Conservation (phyloP, 345 rosid genomes). For the Ceriops zippeliana region DNA sequence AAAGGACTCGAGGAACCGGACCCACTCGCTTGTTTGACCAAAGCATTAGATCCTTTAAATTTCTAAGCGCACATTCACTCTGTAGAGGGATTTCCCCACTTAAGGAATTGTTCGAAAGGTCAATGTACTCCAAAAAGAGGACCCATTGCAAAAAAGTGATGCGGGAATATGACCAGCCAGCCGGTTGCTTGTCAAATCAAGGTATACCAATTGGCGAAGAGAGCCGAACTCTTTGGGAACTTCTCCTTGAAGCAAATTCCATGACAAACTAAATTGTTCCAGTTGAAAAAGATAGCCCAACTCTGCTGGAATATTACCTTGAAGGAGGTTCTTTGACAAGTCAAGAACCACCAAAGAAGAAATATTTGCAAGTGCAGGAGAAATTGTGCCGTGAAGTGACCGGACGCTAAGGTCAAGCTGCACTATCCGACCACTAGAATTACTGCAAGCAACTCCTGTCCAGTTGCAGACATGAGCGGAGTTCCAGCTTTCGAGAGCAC, state of each 20-base stretch:
- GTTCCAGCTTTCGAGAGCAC: constrained; percentile 51
- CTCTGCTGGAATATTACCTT: constrained; percentile 60
- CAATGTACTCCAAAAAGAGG: constrained; percentile 54
- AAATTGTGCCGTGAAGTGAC: constrained; percentile 58
- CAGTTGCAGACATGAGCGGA: constrained; percentile 63
- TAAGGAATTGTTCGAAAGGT: constrained; percentile 76
- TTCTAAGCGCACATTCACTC: constrained; percentile 44
- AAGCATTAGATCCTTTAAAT: constrained; percentile 62
- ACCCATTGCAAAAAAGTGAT: constrained; percentile 57
- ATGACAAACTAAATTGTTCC: constrained; percentile 53
- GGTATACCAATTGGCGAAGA: constrained; percentile 45
- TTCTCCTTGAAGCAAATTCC: constrained; percentile 62
- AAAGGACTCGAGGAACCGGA: constrained; percentile 49
- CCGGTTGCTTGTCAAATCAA: constrained; percentile 56
- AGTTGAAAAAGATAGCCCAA: constrained; percentile 52
- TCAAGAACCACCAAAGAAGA: constrained; percentile 63
- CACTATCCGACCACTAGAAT: constrained; percentile 34
- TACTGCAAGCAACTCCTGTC: constrained; percentile 67
- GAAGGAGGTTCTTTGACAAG: constrained; percentile 65
- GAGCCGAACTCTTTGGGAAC: constrained; percentile 58
- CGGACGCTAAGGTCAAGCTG: constrained; percentile 55
- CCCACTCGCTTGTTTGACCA: constrained; percentile 78
- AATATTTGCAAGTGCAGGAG: constrained; percentile 56
- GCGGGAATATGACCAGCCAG: constrained; percentile 55
- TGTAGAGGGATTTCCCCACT: constrained; percentile 54